A percentile compares a stretch with the other conserved stretches of the same genome.
These are phyloP conservation scores for Hortaea werneckii DNA, from an alignment of 2,329 filamentous ascomycete species.

Conservation along the genomic window DNA sequence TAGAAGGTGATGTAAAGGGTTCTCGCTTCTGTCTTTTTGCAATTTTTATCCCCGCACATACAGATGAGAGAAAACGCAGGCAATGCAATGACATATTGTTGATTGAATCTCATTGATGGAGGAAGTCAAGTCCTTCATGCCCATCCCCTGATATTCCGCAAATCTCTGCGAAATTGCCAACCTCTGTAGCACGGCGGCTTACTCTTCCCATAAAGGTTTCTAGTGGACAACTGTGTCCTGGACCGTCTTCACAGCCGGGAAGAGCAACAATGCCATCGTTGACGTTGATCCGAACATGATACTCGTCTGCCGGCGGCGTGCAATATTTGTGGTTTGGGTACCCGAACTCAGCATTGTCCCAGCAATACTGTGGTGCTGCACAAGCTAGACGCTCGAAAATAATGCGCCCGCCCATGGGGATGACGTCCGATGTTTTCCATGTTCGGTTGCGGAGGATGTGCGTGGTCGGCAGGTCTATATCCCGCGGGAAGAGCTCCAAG, in stretches of 20 bases:
- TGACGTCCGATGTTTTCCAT: slow-evolving; percentile 47
- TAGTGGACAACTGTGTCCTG: slow-evolving; percentile 39
- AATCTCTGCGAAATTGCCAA: slow-evolving; percentile 38
- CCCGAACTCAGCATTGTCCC: slow-evolving; percentile 14
- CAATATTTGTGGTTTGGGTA: slow-evolving; percentile 25
- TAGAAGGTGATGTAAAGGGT: too few species aligned
- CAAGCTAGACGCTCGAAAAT: slow-evolving; percentile 46
- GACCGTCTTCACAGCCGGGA: slow-evolving; percentile 37
- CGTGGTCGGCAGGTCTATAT: slow-evolving; percentile 37
- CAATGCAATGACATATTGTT: too few species aligned
- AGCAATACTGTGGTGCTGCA: slow-evolving; percentile 12
- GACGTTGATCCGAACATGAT: slow-evolving; percentile 44
- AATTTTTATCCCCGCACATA: too few species aligned
- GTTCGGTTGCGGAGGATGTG: slow-evolving; percentile 34
- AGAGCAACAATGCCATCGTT: slow-evolving; percentile 47
- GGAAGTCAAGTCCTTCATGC: slow-evolving; percentile 37
- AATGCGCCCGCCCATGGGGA: slow-evolving; percentile 48
- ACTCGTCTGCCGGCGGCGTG: slow-evolving; percentile 12
- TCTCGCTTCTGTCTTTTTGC: too few species aligned
- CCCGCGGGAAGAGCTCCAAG: slow-evolving; percentile 39
- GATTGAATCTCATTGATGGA: slow-evolving; percentile 30
- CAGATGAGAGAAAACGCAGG: too few species aligned
- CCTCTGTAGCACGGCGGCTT: slow-evolving; percentile 29
- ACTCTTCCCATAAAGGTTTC: slow-evolving; percentile 34
- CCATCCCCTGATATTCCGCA: slow-evolving; percentile 37